phyloP scores from a whole-genome alignment of 1,284 basidiomycete genomes.

The Sporisorium reilianum region DNA sequence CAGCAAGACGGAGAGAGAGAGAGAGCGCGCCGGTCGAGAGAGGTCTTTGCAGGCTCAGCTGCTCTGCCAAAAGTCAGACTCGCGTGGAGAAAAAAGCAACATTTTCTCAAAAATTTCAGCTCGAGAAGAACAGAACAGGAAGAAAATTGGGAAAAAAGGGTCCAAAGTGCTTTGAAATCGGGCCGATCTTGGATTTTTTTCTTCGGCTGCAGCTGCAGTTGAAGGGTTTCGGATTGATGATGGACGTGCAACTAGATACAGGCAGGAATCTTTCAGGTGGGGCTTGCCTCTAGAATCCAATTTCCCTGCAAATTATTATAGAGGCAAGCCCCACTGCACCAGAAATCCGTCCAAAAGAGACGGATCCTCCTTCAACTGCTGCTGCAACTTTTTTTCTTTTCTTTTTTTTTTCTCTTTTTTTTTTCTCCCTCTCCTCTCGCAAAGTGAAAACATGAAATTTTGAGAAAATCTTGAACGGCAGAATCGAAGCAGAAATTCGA shows the following conservation, averaged over 20 bases:
- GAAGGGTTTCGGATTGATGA: too few relatives aligned
- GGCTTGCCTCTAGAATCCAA: too few relatives aligned
- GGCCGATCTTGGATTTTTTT: constrained; percentile 19
- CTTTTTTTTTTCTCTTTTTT: constrained; percentile 15
- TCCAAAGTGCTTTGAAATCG: constrained; percentile 1
- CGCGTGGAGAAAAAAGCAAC: constrained; percentile 24
- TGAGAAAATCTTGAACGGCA: constrained; percentile 6
- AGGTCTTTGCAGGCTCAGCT: constrained; percentile 3
- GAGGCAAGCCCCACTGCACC: too few relatives aligned
- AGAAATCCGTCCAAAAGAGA: too few relatives aligned
- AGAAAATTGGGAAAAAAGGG: constrained; percentile 2
- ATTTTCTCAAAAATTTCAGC: constrained; percentile 25
- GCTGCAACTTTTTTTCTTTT: too few relatives aligned
- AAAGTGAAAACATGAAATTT: constrained; percentile 14
- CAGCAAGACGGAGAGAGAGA: background rate
- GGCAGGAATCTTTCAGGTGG: too few relatives aligned
- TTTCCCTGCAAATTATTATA: too few relatives aligned
- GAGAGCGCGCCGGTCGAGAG: background rate
- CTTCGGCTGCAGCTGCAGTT: background rate
- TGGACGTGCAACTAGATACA: too few relatives aligned
- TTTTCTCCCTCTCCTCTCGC: constrained; percentile 11
- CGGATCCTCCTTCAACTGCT: too few relatives aligned
- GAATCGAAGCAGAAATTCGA: background rate
- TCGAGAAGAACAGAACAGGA: constrained; percentile 14
- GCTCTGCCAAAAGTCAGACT: background rate